A percentile compares a stretch with the other conserved stretches of the same genome.
Evolutionary conservation across 768 basidiomycete species (phyloP).

Genomic region (Butyriboletus loyo): DNA sequence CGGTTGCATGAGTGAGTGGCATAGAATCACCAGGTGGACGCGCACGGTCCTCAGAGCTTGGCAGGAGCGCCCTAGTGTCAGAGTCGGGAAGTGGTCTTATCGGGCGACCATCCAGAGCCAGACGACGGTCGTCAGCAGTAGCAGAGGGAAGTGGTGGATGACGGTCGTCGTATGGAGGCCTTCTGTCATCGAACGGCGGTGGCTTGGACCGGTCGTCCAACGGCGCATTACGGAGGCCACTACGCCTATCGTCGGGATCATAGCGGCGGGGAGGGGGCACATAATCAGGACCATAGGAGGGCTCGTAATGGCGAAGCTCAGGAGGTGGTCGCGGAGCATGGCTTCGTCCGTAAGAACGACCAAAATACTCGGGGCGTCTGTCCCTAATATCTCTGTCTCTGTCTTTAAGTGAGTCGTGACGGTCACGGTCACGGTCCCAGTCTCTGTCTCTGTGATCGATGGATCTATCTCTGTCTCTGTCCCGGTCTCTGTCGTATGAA

Average conservation of each 20-base stretch:
- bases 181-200: constrained; percentile 31
- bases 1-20: constrained; percentile 11
- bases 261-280: constrained; percentile 35
- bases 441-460: constrained; percentile 34
- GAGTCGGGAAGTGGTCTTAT: constrained; percentile 27
- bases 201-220: constrained; percentile 25
- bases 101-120: constrained; percentile 32
- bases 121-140: constrained; percentile 23
- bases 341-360: constrained; percentile 38
- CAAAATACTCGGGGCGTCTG: constrained; percentile 37
- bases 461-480: constrained; percentile 32
- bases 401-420: constrained; percentile 17
- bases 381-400: constrained; percentile 34
- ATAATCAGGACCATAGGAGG: constrained; percentile 36
- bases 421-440: constrained; percentile 37
- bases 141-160: constrained; percentile 10
- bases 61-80: constrained; percentile 11
- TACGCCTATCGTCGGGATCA: constrained; percentile 30
- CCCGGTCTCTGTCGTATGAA: constrained; percentile 34
- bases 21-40: constrained; percentile 18
- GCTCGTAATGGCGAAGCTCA: constrained; percentile 48
- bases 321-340: constrained; percentile 42
- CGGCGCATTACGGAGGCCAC: constrained; percentile 15
- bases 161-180: constrained; percentile 30
- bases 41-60: constrained; percentile 22